These are phyloP conservation scores for Rhexocercosporidium sp. DNA, from an alignment of 2,329 filamentous ascomycete species.

Conservation along the genomic window DNA sequence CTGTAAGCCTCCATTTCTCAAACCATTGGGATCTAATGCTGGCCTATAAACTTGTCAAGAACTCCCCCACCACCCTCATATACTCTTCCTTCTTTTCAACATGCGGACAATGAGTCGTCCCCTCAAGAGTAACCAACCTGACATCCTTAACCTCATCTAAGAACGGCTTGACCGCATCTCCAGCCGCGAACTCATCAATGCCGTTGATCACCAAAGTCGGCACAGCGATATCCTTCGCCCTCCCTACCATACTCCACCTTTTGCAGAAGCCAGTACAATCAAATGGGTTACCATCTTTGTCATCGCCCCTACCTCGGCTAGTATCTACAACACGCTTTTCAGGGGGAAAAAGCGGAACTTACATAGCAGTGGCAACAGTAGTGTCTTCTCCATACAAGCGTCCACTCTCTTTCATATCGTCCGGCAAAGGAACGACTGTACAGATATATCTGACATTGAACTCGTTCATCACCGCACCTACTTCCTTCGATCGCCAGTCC, in stretches of 20 bases:
- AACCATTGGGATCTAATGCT: too few species aligned
- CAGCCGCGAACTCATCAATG: constrained; percentile 41
- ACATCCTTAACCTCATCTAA: constrained; percentile 45
- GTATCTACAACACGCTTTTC: background rate
- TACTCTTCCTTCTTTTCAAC: constrained; percentile 46
- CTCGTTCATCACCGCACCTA: background rate
- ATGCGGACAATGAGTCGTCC: constrained; percentile 39
- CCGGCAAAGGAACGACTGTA: background rate
- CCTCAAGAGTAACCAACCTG: constrained; percentile 45
- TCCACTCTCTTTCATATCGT: background rate
- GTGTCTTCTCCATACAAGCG: constrained; percentile 7
- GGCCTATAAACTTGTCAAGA: constrained; percentile 6
- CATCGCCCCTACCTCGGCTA: background rate
- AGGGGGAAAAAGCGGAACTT: background rate
- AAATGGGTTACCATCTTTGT: constrained; percentile 36
- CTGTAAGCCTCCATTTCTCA: too few species aligned
- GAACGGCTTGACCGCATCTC: constrained; percentile 43
- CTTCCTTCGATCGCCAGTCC: background rate
- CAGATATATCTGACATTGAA: background rate
- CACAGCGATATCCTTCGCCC: constrained; percentile 44
- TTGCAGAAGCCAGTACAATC: constrained; percentile 45
- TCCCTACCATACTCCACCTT: constrained; percentile 44
- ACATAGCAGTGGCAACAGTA: constrained; percentile 39
- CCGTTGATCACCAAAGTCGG: constrained; percentile 49
- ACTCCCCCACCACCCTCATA: constrained; percentile 42